phyloP scores from a whole-genome alignment of 768 basidiomycete species.

The Strobilomyces confusus region DNA sequence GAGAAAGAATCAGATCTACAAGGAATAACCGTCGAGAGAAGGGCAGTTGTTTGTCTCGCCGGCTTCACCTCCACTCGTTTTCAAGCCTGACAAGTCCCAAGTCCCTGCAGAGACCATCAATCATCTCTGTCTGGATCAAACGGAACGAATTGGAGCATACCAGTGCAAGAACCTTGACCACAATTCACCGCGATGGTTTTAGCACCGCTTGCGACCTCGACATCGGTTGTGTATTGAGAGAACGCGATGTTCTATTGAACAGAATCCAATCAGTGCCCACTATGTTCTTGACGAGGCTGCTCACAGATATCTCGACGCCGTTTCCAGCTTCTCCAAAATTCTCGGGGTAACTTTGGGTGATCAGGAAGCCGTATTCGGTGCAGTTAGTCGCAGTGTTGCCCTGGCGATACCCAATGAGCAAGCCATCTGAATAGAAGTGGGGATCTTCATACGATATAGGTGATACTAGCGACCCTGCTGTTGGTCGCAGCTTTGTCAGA shows the following conservation, averaged over 20 bases:
- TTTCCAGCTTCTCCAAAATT: conserved; percentile 51
- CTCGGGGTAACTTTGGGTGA: conserved; percentile 60
- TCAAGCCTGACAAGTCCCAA: conserved; percentile 51
- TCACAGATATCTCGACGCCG: conserved; percentile 55
- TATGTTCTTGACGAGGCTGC: conserved; percentile 12
- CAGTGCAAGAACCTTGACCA: conserved; percentile 47
- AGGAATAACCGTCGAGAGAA: conserved; percentile 31
- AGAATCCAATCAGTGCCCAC: background rate
- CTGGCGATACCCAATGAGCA: conserved; percentile 21
- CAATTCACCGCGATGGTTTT: conserved; percentile 53
- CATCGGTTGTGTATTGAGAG: conserved; percentile 34
- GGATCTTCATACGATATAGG: conserved; percentile 39
- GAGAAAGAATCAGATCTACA: conserved; percentile 7
- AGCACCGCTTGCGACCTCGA: conserved; percentile 42
- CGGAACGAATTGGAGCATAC: conserved; percentile 34
- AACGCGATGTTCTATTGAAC: conserved; percentile 47
- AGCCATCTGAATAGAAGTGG: background rate
- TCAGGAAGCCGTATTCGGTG: conserved; percentile 50
- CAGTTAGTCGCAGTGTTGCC: conserved; percentile 52
- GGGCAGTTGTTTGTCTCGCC: conserved; percentile 33
- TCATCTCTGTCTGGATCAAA: background rate
- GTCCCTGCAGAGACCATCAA: conserved; percentile 29
- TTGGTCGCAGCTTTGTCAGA: conserved; percentile 42
- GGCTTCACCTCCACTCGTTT: conserved; percentile 40
- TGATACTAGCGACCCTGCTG: conserved; percentile 46